Conservation (phyloP, 768 basidiomycete species). For the Gautieria morchelliformis region DNA sequence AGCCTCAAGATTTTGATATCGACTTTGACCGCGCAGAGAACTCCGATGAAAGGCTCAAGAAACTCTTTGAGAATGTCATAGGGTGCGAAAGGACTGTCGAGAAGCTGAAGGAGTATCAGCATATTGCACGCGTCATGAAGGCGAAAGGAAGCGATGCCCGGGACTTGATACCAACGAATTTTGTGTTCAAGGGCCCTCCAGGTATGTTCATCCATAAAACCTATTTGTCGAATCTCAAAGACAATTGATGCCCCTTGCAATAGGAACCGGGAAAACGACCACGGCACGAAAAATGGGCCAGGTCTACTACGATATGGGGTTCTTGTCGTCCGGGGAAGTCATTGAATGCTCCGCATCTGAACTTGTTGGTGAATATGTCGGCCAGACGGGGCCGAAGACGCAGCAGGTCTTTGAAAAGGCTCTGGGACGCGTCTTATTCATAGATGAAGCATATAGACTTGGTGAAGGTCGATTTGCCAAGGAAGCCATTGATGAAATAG, state of each 20-base stretch:
- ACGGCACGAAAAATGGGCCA: conserved; percentile 53
- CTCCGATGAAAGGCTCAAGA: conserved; percentile 26
- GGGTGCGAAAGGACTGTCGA: conserved; percentile 46
- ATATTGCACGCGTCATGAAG: conserved; percentile 35
- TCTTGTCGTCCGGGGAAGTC: conserved; percentile 41
- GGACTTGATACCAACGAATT: conserved; percentile 49
- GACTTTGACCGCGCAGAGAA: conserved; percentile 46
- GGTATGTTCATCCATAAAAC: conserved; percentile 27
- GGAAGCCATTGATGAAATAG: conserved; percentile 66
- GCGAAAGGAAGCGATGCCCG: conserved; percentile 32
- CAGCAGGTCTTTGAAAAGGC: conserved; percentile 51
- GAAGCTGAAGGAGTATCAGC: conserved; percentile 43
- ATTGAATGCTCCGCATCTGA: conserved; percentile 63
- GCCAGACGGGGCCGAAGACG: conserved; percentile 64
- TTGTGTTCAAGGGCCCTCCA: conserved; percentile 66
- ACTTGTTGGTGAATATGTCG: conserved; percentile 59
- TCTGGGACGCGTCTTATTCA: conserved; percentile 56
- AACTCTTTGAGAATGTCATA: conserved; percentile 54
- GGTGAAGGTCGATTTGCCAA: conserved; percentile 52
- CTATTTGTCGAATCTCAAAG: no score
- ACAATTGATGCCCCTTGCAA: no score
- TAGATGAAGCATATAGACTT: conserved; percentile 65
- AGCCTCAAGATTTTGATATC: conserved; percentile 51
- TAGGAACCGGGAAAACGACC: conserved; percentile 59
- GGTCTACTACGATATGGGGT: conserved; percentile 56